Percentiles rank a stretch among this genome's conserved stretches.
Evolutionary conservation across 768 basidiomycete genomes (phyloP).

Genomic region (Hygrocybe punicea): DNA sequence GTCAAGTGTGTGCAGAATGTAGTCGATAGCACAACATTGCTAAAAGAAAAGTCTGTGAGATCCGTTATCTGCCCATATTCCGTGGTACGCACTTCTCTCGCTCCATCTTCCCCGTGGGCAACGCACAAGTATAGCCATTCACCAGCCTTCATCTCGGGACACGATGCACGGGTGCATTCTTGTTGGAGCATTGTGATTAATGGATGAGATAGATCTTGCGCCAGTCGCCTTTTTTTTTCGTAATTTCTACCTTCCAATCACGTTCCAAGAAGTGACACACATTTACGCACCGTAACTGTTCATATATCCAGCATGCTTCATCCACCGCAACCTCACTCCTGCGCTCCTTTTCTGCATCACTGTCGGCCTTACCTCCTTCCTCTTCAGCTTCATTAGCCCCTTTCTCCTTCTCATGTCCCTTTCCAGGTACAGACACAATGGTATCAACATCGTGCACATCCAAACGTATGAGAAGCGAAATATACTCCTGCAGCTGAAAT

Average conservation of each 20-base stretch:
- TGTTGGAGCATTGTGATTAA: conserved; percentile 81
- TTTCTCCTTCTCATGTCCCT: conserved; percentile 20
- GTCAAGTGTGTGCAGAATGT: conserved; percentile 89
- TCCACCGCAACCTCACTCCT: conserved; percentile 62
- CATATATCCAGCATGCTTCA: conserved; percentile 81
- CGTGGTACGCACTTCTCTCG: conserved; percentile 65
- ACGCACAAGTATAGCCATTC: conserved; percentile 97
- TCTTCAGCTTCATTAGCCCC: conserved; percentile 15
- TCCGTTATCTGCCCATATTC: neutral
- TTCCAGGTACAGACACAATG: conserved; percentile 74
- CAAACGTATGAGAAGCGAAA: conserved; percentile 77
- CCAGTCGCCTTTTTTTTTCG: conserved; percentile 73
- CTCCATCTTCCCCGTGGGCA: conserved; percentile 84
- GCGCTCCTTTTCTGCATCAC: conserved; percentile 30
- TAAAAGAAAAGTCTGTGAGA: conserved; percentile 22
- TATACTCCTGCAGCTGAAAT: conserved; percentile 93
- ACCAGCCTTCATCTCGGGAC: conserved; percentile 98
- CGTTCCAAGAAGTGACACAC: neutral
- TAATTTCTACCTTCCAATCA: neutral
- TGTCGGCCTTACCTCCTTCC: conserved; percentile 32
- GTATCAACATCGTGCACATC: conserved; percentile 86
- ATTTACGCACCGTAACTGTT: conserved; percentile 44
- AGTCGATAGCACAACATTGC: conserved; percentile 98
- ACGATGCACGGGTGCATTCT: conserved; percentile 80
- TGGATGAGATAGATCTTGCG: conserved; percentile 83